Percentiles rank a stretch among this genome's conserved stretches.
These are phyloP conservation scores for Pinus tabuliformis DNA, from an alignment of 75 land plant genomes.

Conservation along the genomic window DNA sequence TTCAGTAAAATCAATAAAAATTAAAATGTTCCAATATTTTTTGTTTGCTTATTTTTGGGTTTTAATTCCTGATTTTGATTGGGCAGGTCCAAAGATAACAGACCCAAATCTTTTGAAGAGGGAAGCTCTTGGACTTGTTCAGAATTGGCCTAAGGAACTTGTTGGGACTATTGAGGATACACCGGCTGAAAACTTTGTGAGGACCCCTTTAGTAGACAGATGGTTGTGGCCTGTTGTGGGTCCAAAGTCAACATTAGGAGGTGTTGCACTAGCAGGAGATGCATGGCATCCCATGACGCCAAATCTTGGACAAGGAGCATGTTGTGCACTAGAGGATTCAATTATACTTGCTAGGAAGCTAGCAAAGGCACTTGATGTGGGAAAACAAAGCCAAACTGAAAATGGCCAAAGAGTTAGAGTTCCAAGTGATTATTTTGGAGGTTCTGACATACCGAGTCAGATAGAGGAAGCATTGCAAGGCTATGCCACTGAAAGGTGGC, in stretches of 20 bases:
- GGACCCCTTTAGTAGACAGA: slow-evolving; percentile 59
- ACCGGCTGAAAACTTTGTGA: slow-evolving; percentile 50
- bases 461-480: slow-evolving; percentile 39
- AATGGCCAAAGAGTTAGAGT: too few relatives aligned
- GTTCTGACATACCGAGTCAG: neutral
- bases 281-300: slow-evolving; percentile 99
- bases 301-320: slow-evolving; percentile 89
- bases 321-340: slow-evolving; percentile 86
- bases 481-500: slow-evolving; percentile 51
- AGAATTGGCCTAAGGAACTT: slow-evolving; percentile 48
- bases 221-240: slow-evolving; percentile 68
- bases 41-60: neutral
- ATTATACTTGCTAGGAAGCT: slow-evolving; percentile 66
- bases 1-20: neutral
- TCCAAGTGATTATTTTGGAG: neutral
- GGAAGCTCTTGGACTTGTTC: slow-evolving; percentile 44
- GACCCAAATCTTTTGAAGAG: slow-evolving; percentile 54
- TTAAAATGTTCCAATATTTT: neutral
- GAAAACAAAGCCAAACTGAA: neutral
- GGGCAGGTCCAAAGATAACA: slow-evolving; percentile 48
- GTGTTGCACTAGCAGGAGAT: slow-evolving; percentile 82
- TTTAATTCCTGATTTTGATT: neutral
- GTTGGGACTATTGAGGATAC: slow-evolving; percentile 45
- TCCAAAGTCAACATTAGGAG: slow-evolving; percentile 36
- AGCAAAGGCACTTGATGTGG: slow-evolving; percentile 24